Conservation (phyloP, 1,139 yeast genomes). For the Debaryomyces singareniensis region DNA sequence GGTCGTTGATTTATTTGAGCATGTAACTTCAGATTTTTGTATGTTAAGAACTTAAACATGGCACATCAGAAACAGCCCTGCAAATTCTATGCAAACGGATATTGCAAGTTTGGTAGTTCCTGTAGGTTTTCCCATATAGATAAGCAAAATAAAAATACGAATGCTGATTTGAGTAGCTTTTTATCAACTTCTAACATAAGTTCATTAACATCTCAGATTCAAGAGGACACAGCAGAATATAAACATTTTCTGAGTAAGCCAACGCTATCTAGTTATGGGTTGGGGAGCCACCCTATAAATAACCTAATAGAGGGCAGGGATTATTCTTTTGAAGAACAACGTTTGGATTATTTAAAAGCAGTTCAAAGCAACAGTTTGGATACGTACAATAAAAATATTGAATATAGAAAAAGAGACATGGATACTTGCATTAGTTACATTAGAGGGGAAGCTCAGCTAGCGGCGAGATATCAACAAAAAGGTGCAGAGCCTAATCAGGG, state of each 20-base stretch:
- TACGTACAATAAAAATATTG: slow-evolving; percentile 33
- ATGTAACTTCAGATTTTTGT: too few species aligned
- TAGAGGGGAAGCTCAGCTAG: slow-evolving; percentile 35
- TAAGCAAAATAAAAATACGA: slow-evolving; percentile 3
- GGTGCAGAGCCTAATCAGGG: slow-evolving; percentile 29
- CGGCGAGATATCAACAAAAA: slow-evolving; percentile 52
- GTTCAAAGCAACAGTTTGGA: slow-evolving; percentile 25
- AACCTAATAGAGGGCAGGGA: slow-evolving; percentile 47
- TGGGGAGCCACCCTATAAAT: slow-evolving; percentile 20
- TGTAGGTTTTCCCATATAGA: slow-evolving; percentile 17
- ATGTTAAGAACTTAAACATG: too few species aligned
- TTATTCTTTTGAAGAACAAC: slow-evolving; percentile 49
- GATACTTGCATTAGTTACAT: slow-evolving; percentile 34
- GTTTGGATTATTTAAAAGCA: slow-evolving; percentile 44
- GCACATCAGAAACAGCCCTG: slow-evolving; percentile 8
- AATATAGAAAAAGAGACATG: slow-evolving; percentile 42
- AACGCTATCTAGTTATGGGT: slow-evolving; percentile 20
- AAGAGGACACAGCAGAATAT: slow-evolving; percentile 11
- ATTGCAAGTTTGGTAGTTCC: slow-evolving; percentile 16
- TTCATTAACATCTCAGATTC: slow-evolving; percentile 8
- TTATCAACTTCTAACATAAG: slow-evolving; percentile 7
- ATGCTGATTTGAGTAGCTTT: slow-evolving; percentile 5
- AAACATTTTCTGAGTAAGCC: slow-evolving; percentile 12
- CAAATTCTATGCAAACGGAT: slow-evolving; percentile 15
- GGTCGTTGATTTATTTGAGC: background rate